These are phyloP conservation scores for Suaeda aralocaspica DNA, from an alignment of 148 eudicot species.

Conservation along the genomic window DNA sequence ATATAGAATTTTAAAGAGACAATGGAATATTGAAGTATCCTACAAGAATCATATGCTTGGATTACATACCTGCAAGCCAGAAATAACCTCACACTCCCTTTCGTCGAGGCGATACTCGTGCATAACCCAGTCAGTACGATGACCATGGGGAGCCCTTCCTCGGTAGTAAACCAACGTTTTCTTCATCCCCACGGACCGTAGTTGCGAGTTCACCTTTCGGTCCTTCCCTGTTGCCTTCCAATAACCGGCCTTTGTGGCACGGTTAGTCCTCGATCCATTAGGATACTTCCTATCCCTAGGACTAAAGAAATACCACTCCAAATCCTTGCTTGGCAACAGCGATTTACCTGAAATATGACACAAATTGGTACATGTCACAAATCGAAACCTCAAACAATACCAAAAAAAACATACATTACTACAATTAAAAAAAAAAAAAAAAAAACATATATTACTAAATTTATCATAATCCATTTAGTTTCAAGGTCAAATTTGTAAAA, in stretches of 20 bases:
- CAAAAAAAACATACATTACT: too few relatives aligned
- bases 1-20: too few relatives aligned
- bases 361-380: not conserved
- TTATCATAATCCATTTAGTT: too few relatives aligned
- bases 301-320: slow-evolving; percentile 90
- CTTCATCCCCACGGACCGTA: slow-evolving; percentile 74
- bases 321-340: slow-evolving; percentile 76
- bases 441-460: too few relatives aligned
- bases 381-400: too few relatives aligned
- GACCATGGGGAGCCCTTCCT: slow-evolving; percentile 89
- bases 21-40: not conserved
- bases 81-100: slow-evolving; percentile 58
- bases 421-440: too few relatives aligned
- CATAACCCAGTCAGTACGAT: slow-evolving; percentile 85
- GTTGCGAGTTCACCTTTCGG: slow-evolving; percentile 67
- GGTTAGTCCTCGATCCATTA: slow-evolving; percentile 83
- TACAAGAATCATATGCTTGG: not conserved
- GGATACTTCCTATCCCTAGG: slow-evolving; percentile 87
- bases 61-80: slow-evolving; percentile 54
- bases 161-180: slow-evolving; percentile 86
- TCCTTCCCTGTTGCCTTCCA: slow-evolving; percentile 96
- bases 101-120: slow-evolving; percentile 92
- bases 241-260: slow-evolving; percentile 83
- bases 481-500: not conserved
- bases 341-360: slow-evolving; percentile 56